Conservation (phyloP, 129 eudicot species). For the Flaveria brownii region DNA sequence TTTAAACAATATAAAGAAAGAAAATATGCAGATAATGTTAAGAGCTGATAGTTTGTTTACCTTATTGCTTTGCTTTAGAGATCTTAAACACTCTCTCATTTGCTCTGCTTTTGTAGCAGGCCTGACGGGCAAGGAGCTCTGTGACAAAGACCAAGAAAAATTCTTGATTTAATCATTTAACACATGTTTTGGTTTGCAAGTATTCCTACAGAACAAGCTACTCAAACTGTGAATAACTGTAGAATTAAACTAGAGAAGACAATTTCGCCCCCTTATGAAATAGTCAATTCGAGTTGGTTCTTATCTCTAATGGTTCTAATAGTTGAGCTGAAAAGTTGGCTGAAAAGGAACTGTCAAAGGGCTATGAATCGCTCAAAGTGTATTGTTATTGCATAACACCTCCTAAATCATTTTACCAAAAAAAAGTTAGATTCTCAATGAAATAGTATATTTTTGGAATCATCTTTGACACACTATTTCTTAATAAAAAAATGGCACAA, state of each 20-base stretch:
- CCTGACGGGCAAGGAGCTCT: constrained; percentile 78
- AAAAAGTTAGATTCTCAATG: background rate
- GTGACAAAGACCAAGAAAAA: constrained; percentile 26
- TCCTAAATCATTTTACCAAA: background rate
- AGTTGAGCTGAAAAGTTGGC: background rate
- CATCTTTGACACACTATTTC: background rate
- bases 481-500: background rate
- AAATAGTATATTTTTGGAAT: background rate
- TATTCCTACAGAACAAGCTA: constrained; percentile 23
- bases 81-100: constrained; percentile 90
- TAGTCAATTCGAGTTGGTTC: background rate
- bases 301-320: background rate
- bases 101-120: constrained; percentile 90
- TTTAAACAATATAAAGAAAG: background rate
- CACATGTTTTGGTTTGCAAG: constrained; percentile 1
- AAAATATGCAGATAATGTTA: background rate
- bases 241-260: background rate
- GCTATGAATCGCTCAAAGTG: background rate
- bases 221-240: constrained; percentile 3
- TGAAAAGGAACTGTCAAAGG: background rate
- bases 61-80: constrained; percentile 77
- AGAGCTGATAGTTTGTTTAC: constrained; percentile 35
- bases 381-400: background rate
- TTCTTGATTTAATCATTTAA: background rate
- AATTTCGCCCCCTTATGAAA: background rate